Percentiles rank a stretch among this genome's conserved stretches.
Evolutionary conservation across 1,284 basidiomycete genomes (phyloP).

Genomic region (Leccinum fallax): DNA sequence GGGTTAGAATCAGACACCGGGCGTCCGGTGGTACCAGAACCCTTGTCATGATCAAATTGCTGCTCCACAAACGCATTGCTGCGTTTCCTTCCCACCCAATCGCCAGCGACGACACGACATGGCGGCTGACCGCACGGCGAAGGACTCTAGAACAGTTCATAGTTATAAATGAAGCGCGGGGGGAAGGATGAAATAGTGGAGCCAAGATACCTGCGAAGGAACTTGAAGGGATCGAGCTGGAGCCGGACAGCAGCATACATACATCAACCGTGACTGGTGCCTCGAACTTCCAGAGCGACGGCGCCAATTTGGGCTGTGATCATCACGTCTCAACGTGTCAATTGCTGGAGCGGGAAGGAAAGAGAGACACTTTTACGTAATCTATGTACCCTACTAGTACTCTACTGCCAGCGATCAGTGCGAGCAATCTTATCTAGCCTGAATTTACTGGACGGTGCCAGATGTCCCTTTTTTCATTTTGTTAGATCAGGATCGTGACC

Average conservation of each 20-base stretch:
- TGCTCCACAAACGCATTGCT: conserved; percentile 8
- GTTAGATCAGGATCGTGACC: background rate
- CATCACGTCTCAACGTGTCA: background rate
- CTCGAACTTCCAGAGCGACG: background rate
- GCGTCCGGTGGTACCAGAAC: background rate
- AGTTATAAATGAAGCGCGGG: background rate
- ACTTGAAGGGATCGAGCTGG: background rate
- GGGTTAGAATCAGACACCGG: background rate
- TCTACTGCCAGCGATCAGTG: background rate
- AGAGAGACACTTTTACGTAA: background rate
- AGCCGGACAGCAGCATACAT: background rate
- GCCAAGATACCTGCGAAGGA: background rate
- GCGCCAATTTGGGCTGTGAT: background rate
- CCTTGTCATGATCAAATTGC: background rate
- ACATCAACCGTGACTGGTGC: background rate
- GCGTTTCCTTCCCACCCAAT: background rate
- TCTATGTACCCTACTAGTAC: background rate
- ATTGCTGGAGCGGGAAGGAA: background rate
- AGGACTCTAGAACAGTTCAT: background rate
- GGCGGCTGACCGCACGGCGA: background rate
- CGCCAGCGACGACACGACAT: conserved; percentile 1
- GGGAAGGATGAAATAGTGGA: background rate
- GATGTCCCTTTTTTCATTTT: background rate
- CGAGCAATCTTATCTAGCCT: background rate
- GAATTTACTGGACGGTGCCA: background rate